Evolutionary conservation across 805 yeast species (phyloP).

Genomic region (Cyberlindnera misumaiensis): DNA sequence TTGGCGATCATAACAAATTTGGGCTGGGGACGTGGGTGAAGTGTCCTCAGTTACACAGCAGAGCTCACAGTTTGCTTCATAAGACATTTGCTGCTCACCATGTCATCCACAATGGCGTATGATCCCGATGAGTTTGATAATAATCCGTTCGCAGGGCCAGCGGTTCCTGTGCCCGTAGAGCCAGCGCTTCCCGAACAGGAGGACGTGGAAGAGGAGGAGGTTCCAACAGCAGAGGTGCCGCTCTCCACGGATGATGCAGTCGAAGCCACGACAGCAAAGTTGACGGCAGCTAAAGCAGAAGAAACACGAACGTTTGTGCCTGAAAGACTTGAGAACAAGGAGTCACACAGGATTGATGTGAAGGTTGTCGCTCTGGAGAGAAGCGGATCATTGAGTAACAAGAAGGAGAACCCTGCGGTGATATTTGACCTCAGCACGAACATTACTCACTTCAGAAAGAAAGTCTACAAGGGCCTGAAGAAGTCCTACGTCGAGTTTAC

Average conservation of each 20-base stretch:
- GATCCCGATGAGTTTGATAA: slow-evolving; percentile 53
- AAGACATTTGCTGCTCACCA: slow-evolving; percentile 7
- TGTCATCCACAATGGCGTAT: slow-evolving; percentile 40
- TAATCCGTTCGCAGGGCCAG: slow-evolving; percentile 54
- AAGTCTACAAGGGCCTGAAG: slow-evolving; percentile 63
- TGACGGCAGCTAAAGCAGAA: neutral
- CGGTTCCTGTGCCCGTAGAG: slow-evolving; percentile 6
- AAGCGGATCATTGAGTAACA: slow-evolving; percentile 42
- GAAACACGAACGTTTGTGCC: slow-evolving; percentile 11
- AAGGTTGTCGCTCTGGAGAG: slow-evolving; percentile 67
- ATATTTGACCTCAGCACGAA: slow-evolving; percentile 64
- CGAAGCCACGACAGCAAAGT: neutral
- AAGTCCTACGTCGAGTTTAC: slow-evolving; percentile 76
- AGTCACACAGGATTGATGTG: slow-evolving; percentile 39
- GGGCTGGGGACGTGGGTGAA: too few species aligned
- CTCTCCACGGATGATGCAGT: too few species aligned
- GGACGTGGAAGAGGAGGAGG: slow-evolving; percentile 11
- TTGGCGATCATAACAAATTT: too few species aligned
- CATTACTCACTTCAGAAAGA: slow-evolving; percentile 69
- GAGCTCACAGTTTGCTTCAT: too few species aligned
- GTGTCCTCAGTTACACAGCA: too few species aligned
- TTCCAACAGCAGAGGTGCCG: neutral
- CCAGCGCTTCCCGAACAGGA: neutral
- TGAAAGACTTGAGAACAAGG: slow-evolving; percentile 20
- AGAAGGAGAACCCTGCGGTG: slow-evolving; percentile 72